These are phyloP conservation scores for Jacaranda copaia DNA, from an alignment of 257 asterid species.

Conservation along the genomic window DNA sequence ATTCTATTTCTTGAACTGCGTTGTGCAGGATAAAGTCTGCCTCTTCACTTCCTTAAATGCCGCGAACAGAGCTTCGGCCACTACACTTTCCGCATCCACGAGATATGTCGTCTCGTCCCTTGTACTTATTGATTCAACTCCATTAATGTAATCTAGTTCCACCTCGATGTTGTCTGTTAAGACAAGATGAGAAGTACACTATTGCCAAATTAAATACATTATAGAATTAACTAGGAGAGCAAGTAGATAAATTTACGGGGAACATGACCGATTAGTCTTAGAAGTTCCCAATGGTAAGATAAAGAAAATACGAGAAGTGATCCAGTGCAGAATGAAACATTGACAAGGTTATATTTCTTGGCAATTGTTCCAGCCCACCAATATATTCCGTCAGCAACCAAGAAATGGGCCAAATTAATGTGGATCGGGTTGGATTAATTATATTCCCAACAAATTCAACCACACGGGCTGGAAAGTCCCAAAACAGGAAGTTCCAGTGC, in stretches of 20 bases:
- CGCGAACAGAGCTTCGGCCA: constrained; percentile 30
- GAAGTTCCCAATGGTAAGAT: constrained; percentile 47
- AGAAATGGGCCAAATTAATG: constrained; percentile 31
- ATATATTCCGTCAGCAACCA: constrained; percentile 51
- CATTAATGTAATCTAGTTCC: constrained; percentile 54
- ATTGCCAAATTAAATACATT: no score
- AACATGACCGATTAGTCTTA: constrained; percentile 45
- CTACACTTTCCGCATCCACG: constrained; percentile 27
- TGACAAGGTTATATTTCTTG: constrained; percentile 43
- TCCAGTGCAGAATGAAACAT: constrained; percentile 49
- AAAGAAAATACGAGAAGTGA: constrained; percentile 47
- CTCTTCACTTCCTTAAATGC: constrained; percentile 9
- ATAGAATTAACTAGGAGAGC: no score
- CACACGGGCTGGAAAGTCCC: no score
- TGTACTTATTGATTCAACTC: constrained; percentile 51
- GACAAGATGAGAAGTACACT: background rate
- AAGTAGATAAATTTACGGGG: constrained; percentile 26
- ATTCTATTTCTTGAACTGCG: constrained; percentile 63
- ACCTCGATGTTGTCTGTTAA: constrained; percentile 47
- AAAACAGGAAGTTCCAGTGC: no score
- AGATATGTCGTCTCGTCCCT: constrained; percentile 56
- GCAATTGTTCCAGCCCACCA: constrained; percentile 50
- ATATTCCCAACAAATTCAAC: no score
- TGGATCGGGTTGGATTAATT: constrained; percentile 34
- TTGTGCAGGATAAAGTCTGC: constrained; percentile 63